Evolutionary conservation across 225 moss, liverwort and hornwort genomes (phyloP), one percentile per base, ranked within the genome.

Genomic region (Sphagnum contortum): DNA sequence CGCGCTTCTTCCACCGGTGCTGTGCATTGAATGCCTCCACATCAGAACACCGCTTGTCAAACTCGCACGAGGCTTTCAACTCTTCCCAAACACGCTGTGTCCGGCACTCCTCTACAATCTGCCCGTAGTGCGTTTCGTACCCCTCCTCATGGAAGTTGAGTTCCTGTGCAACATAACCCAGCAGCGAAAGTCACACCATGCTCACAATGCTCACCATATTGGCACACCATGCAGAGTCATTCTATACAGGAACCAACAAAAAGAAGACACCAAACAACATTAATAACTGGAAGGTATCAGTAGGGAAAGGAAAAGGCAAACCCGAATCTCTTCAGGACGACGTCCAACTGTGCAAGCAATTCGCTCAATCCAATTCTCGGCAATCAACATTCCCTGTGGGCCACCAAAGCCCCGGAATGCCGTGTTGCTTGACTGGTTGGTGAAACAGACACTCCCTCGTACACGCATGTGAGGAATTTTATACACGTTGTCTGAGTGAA

Each of bases 331-430:
- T 75, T 96, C 96, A 57, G 92, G 87, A 45, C 90, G 70, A 49
- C 83, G 78, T 57, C 88, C 80, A 8, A 96, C 68, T 68, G 76
- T 72, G 5, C 83, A 80, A 4, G 92, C 90, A 70, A 96, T 75
- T 50, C 76, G 86, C 57, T 96, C 96, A 44, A 96, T 90, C 96
- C 96, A 96, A 56, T 92, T 85, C 87, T 96, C 96, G 7, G 73
- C 79, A 58, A 96, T 76, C 4, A 96, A 63, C 96, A 96, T 96
- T 29, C 90, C 96, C 74, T 96, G 96, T 45, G 96, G 96, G 62
- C 96, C 96, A 3, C 96, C 96, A 48, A 96, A 96, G 48, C 96
- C 96, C 73, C 95, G 84, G 66, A 92, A 96, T 13, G 96, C 96
- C 45, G 96, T 96, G 72, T 96, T 92, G 81, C 87, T 92, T 48